Percentiles rank a stretch among this genome's conserved stretches.
phyloP scores from a whole-genome alignment of 2,329 filamentous ascomycete species.

The Ceratocystis variospora region DNA sequence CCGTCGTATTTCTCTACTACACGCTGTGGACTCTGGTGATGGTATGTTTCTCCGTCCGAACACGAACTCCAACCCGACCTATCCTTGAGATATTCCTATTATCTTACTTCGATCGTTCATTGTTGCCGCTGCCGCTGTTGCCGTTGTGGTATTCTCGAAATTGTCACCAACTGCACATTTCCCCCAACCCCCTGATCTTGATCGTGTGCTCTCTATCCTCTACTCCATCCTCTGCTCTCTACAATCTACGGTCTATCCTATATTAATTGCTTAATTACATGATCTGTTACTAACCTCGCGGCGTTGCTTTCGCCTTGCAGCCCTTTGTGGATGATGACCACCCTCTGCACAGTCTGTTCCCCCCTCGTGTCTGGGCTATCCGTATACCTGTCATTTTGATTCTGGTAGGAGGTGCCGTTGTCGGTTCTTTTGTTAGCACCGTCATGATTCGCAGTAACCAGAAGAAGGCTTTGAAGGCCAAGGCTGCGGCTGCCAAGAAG shows the following conservation, averaged over 20 bases:
- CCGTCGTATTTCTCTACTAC: conserved; percentile 67
- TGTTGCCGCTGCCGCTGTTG: conserved; percentile 14
- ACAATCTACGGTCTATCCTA: not conserved
- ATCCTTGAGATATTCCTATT: too few species aligned
- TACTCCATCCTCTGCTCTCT: conserved; percentile 12
- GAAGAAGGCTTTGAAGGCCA: conserved; percentile 92
- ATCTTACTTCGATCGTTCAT: conserved; percentile 1
- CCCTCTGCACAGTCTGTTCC: conserved; percentile 87
- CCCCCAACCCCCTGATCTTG: conserved; percentile 9
- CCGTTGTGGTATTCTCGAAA: too few species aligned
- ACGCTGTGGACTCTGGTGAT: conserved; percentile 95
- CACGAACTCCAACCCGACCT: conserved; percentile 1
- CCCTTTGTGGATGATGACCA: conserved; percentile 95
- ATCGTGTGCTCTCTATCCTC: not conserved
- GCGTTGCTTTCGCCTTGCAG: conserved; percentile 33
- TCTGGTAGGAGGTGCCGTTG: conserved; percentile 78
- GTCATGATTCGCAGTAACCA: conserved; percentile 99
- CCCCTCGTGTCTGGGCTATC: conserved; percentile 95
- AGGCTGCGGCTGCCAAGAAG: conserved; percentile 63
- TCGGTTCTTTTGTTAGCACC: conserved; percentile 87
- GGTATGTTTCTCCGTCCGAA: conserved; percentile 39
- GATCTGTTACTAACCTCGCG: too few species aligned
- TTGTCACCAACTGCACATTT: not conserved
- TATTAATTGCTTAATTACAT: not conserved
- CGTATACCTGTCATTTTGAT: conserved; percentile 95